Percentiles rank a stretch among this genome's conserved stretches.
These are phyloP conservation scores for Allium fistulosum DNA, from an alignment of 106 monocot species.

Conservation along the genomic window DNA sequence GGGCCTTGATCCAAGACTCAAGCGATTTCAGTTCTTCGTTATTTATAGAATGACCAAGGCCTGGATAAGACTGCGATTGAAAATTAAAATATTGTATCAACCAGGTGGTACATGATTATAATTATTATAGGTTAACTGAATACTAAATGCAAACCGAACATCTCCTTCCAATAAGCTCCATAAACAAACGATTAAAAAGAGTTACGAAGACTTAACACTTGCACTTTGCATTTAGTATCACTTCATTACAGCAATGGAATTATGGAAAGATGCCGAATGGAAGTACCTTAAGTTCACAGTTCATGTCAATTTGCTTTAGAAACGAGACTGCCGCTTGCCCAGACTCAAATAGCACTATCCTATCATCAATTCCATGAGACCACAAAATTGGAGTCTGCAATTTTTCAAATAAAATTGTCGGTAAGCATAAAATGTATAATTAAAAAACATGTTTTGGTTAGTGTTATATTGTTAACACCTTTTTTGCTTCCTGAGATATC, in stretches of 20 bases:
- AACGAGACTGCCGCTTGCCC: slow-evolving; percentile 37
- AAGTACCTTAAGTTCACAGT: slow-evolving; percentile 5
- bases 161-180: too few relatives aligned
- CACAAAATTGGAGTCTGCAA: slow-evolving; percentile 80
- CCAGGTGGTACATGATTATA: background rate
- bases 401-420: background rate
- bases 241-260: background rate
- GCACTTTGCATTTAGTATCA: background rate
- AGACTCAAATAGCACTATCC: slow-evolving; percentile 53
- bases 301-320: slow-evolving; percentile 7
- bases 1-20: background rate
- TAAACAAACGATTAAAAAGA: too few relatives aligned
- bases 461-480: slow-evolving; percentile 18
- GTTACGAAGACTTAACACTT: too few relatives aligned
- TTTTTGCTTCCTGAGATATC: slow-evolving; percentile 73
- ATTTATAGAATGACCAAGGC: slow-evolving; percentile 52
- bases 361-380: slow-evolving; percentile 72
- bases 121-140: background rate
- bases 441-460: too few relatives aligned
- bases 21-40: slow-evolving; percentile 28
- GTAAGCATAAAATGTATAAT: too few relatives aligned
- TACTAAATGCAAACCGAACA: background rate
- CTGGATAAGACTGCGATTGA: slow-evolving; percentile 52
- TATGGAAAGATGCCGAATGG: background rate
- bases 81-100: background rate